Percentiles rank a stretch among this genome's conserved stretches.
Conservation (phyloP, 768 basidiomycete genomes). For the Tephrocybe sp. region DNA sequence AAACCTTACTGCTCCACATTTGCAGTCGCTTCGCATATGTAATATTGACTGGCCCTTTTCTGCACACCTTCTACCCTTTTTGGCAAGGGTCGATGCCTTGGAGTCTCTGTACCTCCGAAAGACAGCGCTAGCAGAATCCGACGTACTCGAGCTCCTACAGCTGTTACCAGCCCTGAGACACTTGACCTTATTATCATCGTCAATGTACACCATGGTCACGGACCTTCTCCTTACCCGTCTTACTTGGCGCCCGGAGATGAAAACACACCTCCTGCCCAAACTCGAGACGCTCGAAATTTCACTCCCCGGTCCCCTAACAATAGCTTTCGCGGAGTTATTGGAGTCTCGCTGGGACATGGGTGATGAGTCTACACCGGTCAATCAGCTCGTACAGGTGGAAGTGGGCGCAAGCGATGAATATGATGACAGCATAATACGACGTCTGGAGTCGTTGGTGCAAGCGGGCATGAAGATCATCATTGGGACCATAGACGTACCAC, state of each 20-base stretch:
- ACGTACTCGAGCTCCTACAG: slow-evolving; percentile 32
- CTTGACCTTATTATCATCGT: slow-evolving; percentile 34
- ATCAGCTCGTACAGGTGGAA: slow-evolving; percentile 14
- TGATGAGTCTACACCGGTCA: slow-evolving; percentile 4
- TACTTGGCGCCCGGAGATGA: slow-evolving; percentile 28
- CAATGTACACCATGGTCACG: slow-evolving; percentile 28
- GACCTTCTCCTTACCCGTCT: slow-evolving; percentile 34
- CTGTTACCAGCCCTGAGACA: slow-evolving; percentile 31
- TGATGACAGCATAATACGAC: slow-evolving; percentile 14
- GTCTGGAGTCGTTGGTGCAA: slow-evolving; percentile 19
- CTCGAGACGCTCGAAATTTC: slow-evolving; percentile 37
- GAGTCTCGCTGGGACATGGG: slow-evolving; percentile 27
- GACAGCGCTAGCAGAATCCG: slow-evolving; percentile 33
- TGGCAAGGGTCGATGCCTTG: slow-evolving; percentile 30
- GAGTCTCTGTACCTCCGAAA: slow-evolving; percentile 38
- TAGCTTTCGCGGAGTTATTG: slow-evolving; percentile 35
- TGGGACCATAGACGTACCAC: slow-evolving; percentile 13
- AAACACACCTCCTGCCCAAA: slow-evolving; percentile 29
- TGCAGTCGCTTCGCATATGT: slow-evolving; percentile 38
- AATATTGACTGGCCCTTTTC: slow-evolving; percentile 36
- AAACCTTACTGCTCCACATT: slow-evolving; percentile 32
- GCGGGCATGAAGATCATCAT: slow-evolving; percentile 20
- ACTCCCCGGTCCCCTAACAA: slow-evolving; percentile 30
- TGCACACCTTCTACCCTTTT: slow-evolving; percentile 31
- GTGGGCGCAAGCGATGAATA: slow-evolving; percentile 16